Percentiles rank a stretch among this genome's conserved stretches.
Conservation (phyloP, 192 early-diverging fungal species). For the Lobulomyces angularis region DNA sequence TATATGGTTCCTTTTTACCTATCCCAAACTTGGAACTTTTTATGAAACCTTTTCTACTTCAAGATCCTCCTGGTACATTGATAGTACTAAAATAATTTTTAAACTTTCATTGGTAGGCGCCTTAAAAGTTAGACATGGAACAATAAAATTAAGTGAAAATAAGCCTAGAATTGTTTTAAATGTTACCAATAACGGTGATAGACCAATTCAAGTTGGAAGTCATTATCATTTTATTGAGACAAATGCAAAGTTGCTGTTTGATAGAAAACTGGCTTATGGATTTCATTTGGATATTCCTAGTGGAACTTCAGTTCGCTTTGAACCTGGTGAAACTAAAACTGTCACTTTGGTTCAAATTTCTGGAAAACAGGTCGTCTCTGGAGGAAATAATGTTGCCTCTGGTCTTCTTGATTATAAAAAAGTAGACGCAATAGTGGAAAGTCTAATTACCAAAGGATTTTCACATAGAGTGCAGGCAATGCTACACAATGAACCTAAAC, state of each 20-base stretch:
- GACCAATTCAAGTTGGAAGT: conserved; percentile 88
- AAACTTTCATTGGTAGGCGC: conserved; percentile 38
- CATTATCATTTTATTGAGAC: conserved; percentile 96
- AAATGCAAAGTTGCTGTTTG: conserved; percentile 69
- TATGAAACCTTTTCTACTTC: no score
- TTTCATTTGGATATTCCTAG: conserved; percentile 83
- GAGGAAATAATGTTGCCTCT: conserved; percentile 73
- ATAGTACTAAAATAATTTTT: neutral
- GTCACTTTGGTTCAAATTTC: conserved; percentile 74
- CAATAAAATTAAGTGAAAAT: conserved; percentile 66
- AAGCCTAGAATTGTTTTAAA: conserved; percentile 51
- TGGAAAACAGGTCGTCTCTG: conserved; percentile 63
- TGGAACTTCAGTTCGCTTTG: conserved; percentile 88
- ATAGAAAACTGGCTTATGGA: conserved; percentile 73
- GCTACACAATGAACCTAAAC: conserved; percentile 27
- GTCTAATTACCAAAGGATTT: conserved; percentile 41
- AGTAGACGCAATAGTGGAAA: conserved; percentile 36
- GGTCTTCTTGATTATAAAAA: conserved; percentile 51
- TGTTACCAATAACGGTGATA: conserved; percentile 87
- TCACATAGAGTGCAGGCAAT: conserved; percentile 44
- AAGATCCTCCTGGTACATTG: no score
- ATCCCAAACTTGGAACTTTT: conserved; percentile 36
- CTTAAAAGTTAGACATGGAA: conserved; percentile 49
- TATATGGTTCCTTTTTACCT: conserved; percentile 78
- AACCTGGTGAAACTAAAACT: conserved; percentile 83